Base-by-base conservation (phyloP, 257 asterid genomes). In the Solanum tarapatanum region DNA sequence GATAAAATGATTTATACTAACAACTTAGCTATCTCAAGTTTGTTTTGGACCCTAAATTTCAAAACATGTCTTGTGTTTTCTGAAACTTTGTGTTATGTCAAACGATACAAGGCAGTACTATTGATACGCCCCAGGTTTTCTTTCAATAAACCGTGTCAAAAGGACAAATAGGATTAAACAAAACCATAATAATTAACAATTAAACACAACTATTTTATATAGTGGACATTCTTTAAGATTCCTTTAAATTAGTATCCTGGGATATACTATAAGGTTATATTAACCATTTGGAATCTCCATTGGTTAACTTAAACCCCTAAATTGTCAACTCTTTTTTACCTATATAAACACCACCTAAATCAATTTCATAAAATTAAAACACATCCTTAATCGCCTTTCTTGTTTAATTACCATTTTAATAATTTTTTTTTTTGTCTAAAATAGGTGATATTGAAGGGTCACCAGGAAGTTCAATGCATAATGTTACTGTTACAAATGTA, bases 401-500 rank as follows among this genome's bases (percentile, higher is more conserved):
- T 76, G 58, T 37, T 64, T 64, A 24, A 66, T 75, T 75, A 37
- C 55, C 83, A 36, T 37, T 75, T 36, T 75, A 75, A 36, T 36
- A 23, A 2, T 73, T 24, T 73, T 73, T 43, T 39, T 45, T 45
- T 73, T 13, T 33, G 23, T 4, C 48, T 35, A 45, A 82, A 69
- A 85, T 89, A 88, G 64, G 43, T 12, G 64, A 85, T 30, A 12
- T 21, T 51, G 60, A 89, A 79, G 90, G 90, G 2, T 90, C 90
- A 58, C 90, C 91, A 4, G 90, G 72, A 2, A 64, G 93, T 70
- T 94, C 98, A 33, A 91, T 94, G 98, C 98, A 94, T 84, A 94
- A 94, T 75, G 96, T 94, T 0, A 94, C 97, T 33, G 36, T 41
- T 41, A 0, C 90, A 3, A 23, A 48, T 19, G 92, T 88, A 17